Base-by-base conservation (phyloP, 306 rosid genomes). In the Cyamopsis tetragonoloba region DNA sequence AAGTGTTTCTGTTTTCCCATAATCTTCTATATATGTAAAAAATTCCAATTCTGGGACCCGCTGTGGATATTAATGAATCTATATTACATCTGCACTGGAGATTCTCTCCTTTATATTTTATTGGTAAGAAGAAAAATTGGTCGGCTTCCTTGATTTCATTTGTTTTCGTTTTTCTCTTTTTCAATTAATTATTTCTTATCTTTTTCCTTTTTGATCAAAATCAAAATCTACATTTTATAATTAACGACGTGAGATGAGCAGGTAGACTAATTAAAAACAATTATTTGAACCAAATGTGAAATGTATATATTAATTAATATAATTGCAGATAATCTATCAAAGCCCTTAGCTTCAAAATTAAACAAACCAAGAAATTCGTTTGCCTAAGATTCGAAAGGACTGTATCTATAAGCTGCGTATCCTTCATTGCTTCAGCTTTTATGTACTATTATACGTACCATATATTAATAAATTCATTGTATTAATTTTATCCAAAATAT, bases 61-160 rank as follows among this genome's bases (percentile, higher is more conserved):
- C 13, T 1, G 2, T 55, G 62, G 66, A 74, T 74, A 44, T 56
- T 57, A 12, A 42, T 58, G 74, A 75, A 75, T 75, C 79, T 19
- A 2, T 13, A 57, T 75, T 58, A 62, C 70, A 60, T 67, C 55
- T 50, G 70, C 54, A 14, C 7, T 27, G 32, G 7, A 75, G 51
- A 75, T 75, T 47, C 39, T 48, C 30, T 18, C 38, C 19, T 48
- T 38, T 13, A 3, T 66, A 66, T 56, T 66, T 65, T 74, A 55
- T 53, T 53, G 10, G 14, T 13, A 34, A 65, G 11, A 54, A 64
- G 26, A 59, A 47, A 23, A 31, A 15, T 27, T 35, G 39, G 42
- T 43, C 59, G 50, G 30, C 60, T 13, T 46, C 46, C 27, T 76
- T 68, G 63, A 41, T 68, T 68, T 67, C 22, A 20, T 39, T 27